Percentiles rank a stretch among this genome's conserved stretches.
Conservation (phyloP, 345 rosid genomes). For the Melaleuca alternifolia region DNA sequence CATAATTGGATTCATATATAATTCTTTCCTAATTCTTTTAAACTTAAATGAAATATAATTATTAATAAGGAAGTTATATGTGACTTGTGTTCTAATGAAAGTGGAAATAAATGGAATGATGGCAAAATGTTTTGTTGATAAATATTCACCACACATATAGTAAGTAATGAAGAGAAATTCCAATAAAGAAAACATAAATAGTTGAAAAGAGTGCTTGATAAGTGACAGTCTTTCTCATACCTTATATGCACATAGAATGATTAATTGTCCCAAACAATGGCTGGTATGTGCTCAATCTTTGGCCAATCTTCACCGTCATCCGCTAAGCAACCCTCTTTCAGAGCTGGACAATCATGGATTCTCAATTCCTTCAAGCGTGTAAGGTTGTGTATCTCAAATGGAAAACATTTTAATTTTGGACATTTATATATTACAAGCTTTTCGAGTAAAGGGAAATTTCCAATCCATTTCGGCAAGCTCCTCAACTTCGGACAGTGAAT, state of each 20-base stretch:
- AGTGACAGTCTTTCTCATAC: background rate
- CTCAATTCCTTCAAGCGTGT: background rate
- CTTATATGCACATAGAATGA: background rate
- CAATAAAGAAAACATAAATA: accelerated
- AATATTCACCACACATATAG: background rate
- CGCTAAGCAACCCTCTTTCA: background rate
- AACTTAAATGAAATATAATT: no score
- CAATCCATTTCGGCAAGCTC: background rate
- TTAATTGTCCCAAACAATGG: background rate
- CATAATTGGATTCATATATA: no score
- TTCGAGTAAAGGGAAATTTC: background rate
- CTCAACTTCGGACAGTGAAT: accelerated
- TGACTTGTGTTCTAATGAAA: no score
- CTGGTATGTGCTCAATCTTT: background rate
- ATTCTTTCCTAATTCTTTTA: no score
- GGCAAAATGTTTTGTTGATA: background rate
- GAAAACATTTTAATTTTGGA: accelerated
- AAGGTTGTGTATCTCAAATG: accelerated
- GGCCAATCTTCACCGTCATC: no score
- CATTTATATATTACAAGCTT: accelerated
- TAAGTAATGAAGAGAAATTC: background rate
- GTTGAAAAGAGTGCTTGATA: background rate
- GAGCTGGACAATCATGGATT: accelerated
- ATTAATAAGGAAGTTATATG: no score
- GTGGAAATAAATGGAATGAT: no score